Evolutionary conservation across 2,329 filamentous ascomycete species (phyloP), one percentile per base, ranked within the genome.

Genomic region (Colletotrichum nymphaeae): DNA sequence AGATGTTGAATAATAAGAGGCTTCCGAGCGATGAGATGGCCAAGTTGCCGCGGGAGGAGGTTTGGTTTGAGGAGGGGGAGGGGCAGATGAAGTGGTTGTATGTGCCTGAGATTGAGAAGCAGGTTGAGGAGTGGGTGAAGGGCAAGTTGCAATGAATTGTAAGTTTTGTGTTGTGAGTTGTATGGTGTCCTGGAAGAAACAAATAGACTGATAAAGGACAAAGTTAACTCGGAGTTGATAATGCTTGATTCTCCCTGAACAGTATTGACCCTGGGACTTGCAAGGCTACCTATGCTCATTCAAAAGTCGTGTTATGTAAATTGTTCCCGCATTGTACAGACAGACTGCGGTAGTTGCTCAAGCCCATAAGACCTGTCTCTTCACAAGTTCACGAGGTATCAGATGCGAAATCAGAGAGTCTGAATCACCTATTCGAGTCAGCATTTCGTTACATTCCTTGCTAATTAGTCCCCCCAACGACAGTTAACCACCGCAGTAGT

Each of bases 1-100:
- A 79, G 30, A 82, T 86, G 77, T 85, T 89, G 63, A 86, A 88
- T 58, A 79, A 83, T 56, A 83, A 85, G 70, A 79, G 87, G 11
- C 75, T 89, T 80, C 86, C 88, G 0, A 77, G 77, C 28, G 78
- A 76, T 5, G 78, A 77, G 56, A 71, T 73, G 71, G 71, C 62
- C 7, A 60, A 62, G 52, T 46, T 73, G 22, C 60, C 60, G n/a
- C 16, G 16, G 22, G 71, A 71, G 16, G 62, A 73, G 35, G 32
- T 71, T 19, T 73, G 71, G 71, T 62, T 53, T 16, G 72, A 75
- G 5, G 75, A 76, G 26, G 75, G 79, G 16, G 76, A 75, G 37
- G 77, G 76, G 28, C 56, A 80, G 67, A 70, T 76, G 9, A 77
- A 77, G 19, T 88, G 86, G 85, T 69, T 88, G 22, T 87, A 86